These are phyloP conservation scores for Trichomonascaceae sp. DNA, from an alignment of 1,139 yeast species.

Conservation along the genomic window DNA sequence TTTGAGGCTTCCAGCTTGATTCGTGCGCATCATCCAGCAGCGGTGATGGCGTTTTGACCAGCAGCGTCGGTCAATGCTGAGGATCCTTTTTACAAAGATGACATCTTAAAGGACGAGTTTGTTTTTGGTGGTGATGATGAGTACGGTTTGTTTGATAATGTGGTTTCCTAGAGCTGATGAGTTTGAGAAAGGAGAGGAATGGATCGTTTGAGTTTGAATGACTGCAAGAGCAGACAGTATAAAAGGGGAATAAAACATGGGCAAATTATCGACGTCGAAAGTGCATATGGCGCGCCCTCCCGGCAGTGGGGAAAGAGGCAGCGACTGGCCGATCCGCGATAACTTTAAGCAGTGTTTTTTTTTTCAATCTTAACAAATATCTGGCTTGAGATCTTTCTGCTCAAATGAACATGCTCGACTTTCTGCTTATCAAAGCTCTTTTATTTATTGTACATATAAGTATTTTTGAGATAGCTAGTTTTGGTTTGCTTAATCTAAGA, in stretches of 20 bases:
- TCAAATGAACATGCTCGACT: not conserved
- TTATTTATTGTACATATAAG: not conserved
- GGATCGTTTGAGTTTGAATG: not conserved
- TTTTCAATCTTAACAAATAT: not conserved
- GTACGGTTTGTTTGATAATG: conserved; percentile 8
- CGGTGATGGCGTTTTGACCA: conserved; percentile 36
- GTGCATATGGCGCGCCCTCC: conserved; percentile 10
- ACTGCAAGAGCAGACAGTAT: not conserved
- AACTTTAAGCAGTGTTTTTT: not conserved
- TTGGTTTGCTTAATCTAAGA: not conserved
- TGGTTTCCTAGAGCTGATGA: conserved; percentile 4
- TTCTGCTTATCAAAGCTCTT: not conserved
- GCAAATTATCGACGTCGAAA: conserved; percentile 6
- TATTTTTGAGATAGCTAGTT: not conserved
- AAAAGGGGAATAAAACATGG: not conserved
- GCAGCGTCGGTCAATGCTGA: conserved; percentile 37
- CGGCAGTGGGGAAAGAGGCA: conserved; percentile 10
- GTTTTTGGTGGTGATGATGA: conserved; percentile 2
- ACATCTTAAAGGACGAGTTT: conserved; percentile 8
- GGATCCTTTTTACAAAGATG: conserved; percentile 16
- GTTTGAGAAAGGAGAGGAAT: not conserved
- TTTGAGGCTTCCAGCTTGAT: conserved; percentile 11
- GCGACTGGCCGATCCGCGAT: conserved; percentile 10
- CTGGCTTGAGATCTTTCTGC: not conserved
- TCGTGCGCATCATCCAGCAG: conserved; percentile 43